Conservation (phyloP, 257 asterid species). For the Verbena officinalis region DNA sequence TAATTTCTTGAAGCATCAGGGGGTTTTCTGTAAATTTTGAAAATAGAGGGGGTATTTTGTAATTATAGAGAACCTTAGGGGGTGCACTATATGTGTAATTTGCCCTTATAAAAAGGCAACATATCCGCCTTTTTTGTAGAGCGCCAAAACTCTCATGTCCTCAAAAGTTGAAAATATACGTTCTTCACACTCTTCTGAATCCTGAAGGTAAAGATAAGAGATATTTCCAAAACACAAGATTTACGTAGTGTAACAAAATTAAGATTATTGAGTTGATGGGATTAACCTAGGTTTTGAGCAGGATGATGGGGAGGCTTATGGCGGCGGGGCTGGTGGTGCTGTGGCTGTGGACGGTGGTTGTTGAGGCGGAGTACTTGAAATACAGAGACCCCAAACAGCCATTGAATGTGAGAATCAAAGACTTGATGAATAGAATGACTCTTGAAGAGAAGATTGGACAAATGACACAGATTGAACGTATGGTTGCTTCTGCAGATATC, state of each 20-base stretch:
- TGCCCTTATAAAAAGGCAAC: neutral
- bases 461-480: conserved; percentile 50
- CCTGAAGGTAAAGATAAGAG: neutral
- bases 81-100: too few species aligned
- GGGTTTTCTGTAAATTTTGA: too few species aligned
- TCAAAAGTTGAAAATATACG: conserved; percentile 3
- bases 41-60: too few species aligned
- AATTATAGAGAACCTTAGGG: too few species aligned
- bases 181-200: neutral
- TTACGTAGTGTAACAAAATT: too few species aligned
- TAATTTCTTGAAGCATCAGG: too few species aligned
- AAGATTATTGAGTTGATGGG: conserved; percentile 1
- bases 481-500: conserved; percentile 35
- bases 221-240: neutral
- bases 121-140: neutral
- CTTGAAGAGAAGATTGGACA: conserved; percentile 54
- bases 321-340: conserved; percentile 41
- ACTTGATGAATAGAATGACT: conserved; percentile 43
- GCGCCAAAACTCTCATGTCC: too few species aligned
- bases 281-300: too few species aligned
- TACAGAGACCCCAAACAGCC: conserved; percentile 46
- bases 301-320: conserved; percentile 29
- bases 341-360: conserved; percentile 37
- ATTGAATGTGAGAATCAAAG: conserved; percentile 36
- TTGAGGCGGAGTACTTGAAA: conserved; percentile 40